Evolutionary conservation across 257 asterid genomes (phyloP), one percentile per base, ranked within the genome.

Genomic region (Oldenlandia corymbosa): DNA sequence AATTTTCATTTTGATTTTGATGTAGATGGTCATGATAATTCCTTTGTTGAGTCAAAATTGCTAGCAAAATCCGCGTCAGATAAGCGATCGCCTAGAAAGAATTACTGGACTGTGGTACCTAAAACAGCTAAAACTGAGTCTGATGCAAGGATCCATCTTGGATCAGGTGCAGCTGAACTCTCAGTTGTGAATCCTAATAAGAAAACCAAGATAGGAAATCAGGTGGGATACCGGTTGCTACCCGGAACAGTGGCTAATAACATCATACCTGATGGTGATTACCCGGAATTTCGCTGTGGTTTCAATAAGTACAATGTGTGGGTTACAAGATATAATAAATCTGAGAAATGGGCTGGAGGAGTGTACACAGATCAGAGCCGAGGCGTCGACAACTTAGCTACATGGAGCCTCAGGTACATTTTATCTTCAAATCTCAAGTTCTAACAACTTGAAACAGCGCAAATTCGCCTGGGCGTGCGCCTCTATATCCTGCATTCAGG

Each of bases 311-410:
- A 86, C 47, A 89, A 82, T 16, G 62, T 86, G 65, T 84, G 84
- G 84, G 84, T 81, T 69, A 86, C 95, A n/a, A 39, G 69, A 9
- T 84, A 86, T 28, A 81, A 83, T 50, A 76, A 56, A 76, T 72
- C 82, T 0, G 85, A 84, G 78, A 86, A 82, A 55, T 88, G 95
- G 96, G 90, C 96, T 7, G 95, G 78, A 23, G 96, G 96, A 42
- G 78, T 82, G 61, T 88, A 82, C 58, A 78, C 85, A 47, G 95
- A 84, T 66, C 56, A 84, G 71, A 88, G 95, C 68, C 21, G 46
- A 31, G 68, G 68, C 6, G 68, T 21, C 5, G 68, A 49, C 49
- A 49, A 64, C 21, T 23, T 64, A 14, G 36, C 42, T 13, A 21
- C 27, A 16, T 68, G 73, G 73, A 51, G 56, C 49, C 56, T 12